Evolutionary conservation across 352 stramenopile genomes (phyloP).

Genomic region (Blastocystis sp.): DNA sequence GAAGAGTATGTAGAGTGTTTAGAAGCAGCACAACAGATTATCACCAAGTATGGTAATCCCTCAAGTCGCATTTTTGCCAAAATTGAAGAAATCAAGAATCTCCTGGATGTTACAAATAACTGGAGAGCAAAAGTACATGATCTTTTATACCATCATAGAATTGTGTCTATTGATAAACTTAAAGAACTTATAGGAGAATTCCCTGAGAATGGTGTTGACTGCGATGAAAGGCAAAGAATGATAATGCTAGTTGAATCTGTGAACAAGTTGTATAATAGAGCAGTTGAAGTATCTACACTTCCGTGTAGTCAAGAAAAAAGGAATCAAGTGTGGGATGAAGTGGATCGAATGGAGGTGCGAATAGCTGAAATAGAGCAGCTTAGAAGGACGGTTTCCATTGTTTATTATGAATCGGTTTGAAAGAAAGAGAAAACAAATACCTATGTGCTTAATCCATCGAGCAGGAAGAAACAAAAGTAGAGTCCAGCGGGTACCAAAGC

Average conservation of each 20-base stretch:
- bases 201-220: background rate
- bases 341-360: background rate
- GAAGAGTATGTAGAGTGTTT: background rate
- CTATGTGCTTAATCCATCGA: background rate
- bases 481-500: background rate
- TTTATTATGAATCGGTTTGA: background rate
- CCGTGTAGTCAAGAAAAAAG: background rate
- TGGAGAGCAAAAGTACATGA: background rate
- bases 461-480: background rate
- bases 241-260: background rate
- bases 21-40: background rate
- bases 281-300: background rate
- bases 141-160: background rate
- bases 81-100: background rate
- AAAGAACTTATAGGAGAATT: background rate
- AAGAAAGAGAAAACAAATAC: background rate
- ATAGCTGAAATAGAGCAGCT: background rate
- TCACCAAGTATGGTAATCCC: background rate
- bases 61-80: background rate
- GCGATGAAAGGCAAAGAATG: background rate
- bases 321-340: background rate
- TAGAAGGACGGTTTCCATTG: background rate
- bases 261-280: background rate
- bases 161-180: background rate
- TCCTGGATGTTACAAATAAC: background rate